phyloP scores from a whole-genome alignment of 139 green algal genomes.

The Tetratostichococcus sp. region DNA sequence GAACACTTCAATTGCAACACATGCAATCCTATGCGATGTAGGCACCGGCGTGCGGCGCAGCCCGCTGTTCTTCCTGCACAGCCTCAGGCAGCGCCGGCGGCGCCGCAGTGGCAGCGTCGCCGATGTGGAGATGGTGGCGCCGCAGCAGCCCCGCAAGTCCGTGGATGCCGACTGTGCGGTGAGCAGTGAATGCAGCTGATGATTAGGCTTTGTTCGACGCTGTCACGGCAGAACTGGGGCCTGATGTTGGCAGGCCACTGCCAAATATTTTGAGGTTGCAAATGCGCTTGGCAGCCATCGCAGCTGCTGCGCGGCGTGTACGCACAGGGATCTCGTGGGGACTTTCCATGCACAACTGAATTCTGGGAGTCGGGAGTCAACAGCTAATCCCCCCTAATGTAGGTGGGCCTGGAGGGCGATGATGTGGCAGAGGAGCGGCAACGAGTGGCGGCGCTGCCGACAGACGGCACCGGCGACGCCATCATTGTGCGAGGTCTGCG shows the following conservation, averaged over 20 bases:
- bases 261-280: too few relatives aligned
- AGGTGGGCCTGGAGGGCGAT: slow-evolving; percentile 29
- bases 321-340: too few relatives aligned
- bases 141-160: background rate
- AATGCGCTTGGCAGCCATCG: too few relatives aligned
- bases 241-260: too few relatives aligned
- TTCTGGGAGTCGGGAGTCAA: too few relatives aligned
- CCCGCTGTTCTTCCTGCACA: slow-evolving; percentile 88
- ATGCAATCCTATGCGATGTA: too few relatives aligned
- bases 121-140: background rate
- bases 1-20: too few relatives aligned
- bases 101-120: background rate
- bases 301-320: too few relatives aligned
- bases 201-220: too few relatives aligned
- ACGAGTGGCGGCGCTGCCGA: slow-evolving; percentile 23
- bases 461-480: slow-evolving; percentile 15
- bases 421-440: slow-evolving; percentile 41
- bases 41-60: slow-evolving; percentile 72
- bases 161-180: background rate
- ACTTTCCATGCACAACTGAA: too few relatives aligned
- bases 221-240: too few relatives aligned
- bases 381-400: background rate
- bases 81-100: slow-evolving; percentile 2
- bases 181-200: too few relatives aligned
- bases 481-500: slow-evolving; percentile 74